These are phyloP conservation scores for Trametes maxima DNA, from an alignment of 768 basidiomycete species.

Conservation along the genomic window DNA sequence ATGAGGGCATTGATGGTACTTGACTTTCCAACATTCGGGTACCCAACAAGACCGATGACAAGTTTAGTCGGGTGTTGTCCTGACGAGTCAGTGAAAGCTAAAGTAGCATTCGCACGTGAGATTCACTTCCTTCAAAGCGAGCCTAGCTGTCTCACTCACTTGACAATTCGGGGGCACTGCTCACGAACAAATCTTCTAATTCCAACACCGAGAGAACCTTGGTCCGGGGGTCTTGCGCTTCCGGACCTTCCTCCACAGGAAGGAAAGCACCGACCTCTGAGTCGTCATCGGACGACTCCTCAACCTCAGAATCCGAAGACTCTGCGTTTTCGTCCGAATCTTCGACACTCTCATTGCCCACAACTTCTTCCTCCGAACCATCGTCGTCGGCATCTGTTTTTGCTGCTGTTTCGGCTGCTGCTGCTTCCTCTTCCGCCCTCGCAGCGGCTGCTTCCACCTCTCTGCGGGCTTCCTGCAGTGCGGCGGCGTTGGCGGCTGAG, in stretches of 20 bases:
- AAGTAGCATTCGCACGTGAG: slow-evolving; percentile 3
- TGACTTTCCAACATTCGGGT: slow-evolving; percentile 98
- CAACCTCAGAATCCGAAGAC: slow-evolving; percentile 31
- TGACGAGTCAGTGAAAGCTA: slow-evolving; percentile 62
- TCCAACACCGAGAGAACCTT: slow-evolving; percentile 84
- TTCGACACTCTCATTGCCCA: slow-evolving; percentile 23
- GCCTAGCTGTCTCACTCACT: slow-evolving; percentile 43
- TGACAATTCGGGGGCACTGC: slow-evolving; percentile 68
- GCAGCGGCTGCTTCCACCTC: slow-evolving; percentile 42
- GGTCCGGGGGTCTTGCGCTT: slow-evolving; percentile 63
- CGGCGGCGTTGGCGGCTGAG: slow-evolving; percentile 86
- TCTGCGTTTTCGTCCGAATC: slow-evolving; percentile 35
- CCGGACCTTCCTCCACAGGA: slow-evolving; percentile 55
- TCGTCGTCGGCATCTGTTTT: not conserved
- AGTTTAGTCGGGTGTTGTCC: slow-evolving; percentile 65
- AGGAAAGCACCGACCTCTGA: slow-evolving; percentile 44
- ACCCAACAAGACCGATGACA: slow-evolving; percentile 91
- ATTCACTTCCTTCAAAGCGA: no score
- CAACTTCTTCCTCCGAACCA: slow-evolving; percentile 30
- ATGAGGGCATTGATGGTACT: slow-evolving; percentile 96
- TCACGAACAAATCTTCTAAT: slow-evolving; percentile 80
- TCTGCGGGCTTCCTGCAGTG: slow-evolving; percentile 74
- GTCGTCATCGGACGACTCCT: slow-evolving; percentile 32
- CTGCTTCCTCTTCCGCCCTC: slow-evolving; percentile 33
- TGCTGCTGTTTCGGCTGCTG: slow-evolving; percentile 28